These are phyloP conservation scores for Lenwebbia sp. DNA, from an alignment of 345 rosid genomes.

Conservation along the genomic window DNA sequence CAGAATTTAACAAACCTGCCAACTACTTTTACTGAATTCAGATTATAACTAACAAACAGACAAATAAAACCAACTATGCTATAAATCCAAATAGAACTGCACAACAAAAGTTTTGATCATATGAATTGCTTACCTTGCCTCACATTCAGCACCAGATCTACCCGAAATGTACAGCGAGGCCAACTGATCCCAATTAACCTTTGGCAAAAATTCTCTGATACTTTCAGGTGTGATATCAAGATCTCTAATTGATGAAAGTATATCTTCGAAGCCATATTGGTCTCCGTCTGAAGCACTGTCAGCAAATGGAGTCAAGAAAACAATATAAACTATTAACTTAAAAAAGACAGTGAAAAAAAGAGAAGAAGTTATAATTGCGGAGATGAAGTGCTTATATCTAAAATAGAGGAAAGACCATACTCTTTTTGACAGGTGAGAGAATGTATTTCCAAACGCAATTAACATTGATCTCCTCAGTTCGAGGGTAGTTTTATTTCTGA, in stretches of 20 bases:
- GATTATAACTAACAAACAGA: neutral
- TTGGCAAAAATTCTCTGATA: slow-evolving; percentile 67
- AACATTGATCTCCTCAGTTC: neutral
- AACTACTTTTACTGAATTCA: neutral
- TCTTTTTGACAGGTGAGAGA: neutral
- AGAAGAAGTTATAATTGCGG: neutral
- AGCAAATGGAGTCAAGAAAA: neutral
- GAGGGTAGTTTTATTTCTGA: neutral
- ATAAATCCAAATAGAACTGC: neutral
- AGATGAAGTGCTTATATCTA: neutral
- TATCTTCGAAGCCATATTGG: slow-evolving; percentile 26
- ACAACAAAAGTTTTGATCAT: neutral
- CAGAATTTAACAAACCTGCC: neutral
- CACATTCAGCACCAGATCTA: slow-evolving; percentile 83
- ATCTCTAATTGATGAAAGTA: slow-evolving; percentile 43
- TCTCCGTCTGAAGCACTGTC: slow-evolving; percentile 43
- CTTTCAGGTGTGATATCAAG: slow-evolving; percentile 67
- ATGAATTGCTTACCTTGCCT: slow-evolving; percentile 49
- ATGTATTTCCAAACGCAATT: neutral
- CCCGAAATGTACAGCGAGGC: slow-evolving; percentile 45
- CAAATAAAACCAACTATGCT: neutral
- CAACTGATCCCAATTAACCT: slow-evolving; percentile 72
- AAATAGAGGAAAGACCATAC: neutral
- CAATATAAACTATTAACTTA: neutral
- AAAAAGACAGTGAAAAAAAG: neutral